Percentiles rank a stretch among this genome's conserved stretches.
Conservation (phyloP, 441 rosid genomes). For the Adansonia grandidieri region DNA sequence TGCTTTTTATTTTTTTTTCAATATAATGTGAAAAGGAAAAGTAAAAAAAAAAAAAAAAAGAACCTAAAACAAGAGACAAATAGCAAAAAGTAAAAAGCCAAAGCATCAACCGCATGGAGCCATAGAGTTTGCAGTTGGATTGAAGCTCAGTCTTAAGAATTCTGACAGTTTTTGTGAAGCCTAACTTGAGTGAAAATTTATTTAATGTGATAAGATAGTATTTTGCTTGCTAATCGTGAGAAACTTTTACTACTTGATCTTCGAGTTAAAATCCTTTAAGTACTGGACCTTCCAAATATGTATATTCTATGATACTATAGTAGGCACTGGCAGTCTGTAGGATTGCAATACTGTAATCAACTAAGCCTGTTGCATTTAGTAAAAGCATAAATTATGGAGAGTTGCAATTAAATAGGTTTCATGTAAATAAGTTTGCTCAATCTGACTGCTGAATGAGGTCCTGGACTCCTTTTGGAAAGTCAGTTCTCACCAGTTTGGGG, state of each 20-base stretch:
- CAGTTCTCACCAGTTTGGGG: not conserved
- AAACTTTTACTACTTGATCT: not conserved
- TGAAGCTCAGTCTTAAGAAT: not conserved
- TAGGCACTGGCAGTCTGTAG: not conserved
- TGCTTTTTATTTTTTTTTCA: not conserved
- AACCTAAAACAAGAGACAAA: not conserved
- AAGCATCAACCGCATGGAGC: not conserved
- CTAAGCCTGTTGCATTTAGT: not conserved
- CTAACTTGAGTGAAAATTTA: not conserved
- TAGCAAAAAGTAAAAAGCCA: not conserved
- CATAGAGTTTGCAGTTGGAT: not conserved
- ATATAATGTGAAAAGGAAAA: not conserved
- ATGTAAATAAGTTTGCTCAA: constrained; percentile 4
- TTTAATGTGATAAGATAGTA: not conserved
- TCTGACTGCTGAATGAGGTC: constrained; percentile 18
- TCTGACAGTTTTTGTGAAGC: not conserved
- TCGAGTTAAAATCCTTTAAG: not conserved
- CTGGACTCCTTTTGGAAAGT: not conserved
- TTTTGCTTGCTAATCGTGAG: constrained; percentile 3
- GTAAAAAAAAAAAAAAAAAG: not conserved
- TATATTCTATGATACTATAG: not conserved
- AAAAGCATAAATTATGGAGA: not conserved
- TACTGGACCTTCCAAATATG: not conserved
- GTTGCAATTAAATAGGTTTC: not conserved
- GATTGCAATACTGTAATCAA: not conserved